A percentile compares a stretch with the other conserved stretches of the same genome.
phyloP scores from a whole-genome alignment of 1,139 yeast genomes.

The Suhomyces bribrorum region DNA sequence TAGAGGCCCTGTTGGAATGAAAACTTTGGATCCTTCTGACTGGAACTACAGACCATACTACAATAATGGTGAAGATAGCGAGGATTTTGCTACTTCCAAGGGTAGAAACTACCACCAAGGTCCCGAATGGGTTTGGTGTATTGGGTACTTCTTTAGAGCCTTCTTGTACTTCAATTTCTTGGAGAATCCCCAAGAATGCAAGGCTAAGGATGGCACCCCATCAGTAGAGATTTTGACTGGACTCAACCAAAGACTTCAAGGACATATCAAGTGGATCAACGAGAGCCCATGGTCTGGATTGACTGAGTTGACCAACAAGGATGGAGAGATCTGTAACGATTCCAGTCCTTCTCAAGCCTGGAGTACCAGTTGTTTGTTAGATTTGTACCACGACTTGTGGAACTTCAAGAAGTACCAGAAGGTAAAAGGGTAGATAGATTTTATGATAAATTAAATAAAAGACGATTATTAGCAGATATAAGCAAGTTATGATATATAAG shows the following conservation, averaged over 20 bases:
- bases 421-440: neutral
- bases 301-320: conserved; percentile 87
- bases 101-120: conserved; percentile 98
- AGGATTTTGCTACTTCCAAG: conserved; percentile 88
- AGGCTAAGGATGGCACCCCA: conserved; percentile 32
- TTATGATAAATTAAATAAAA: neutral
- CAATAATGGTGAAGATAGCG: conserved; percentile 73
- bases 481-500: too few species aligned
- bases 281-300: conserved; percentile 90
- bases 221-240: conserved; percentile 34
- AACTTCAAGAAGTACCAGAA: conserved; percentile 12
- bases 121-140: conserved; percentile 97
- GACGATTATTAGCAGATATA: neutral
- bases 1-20: conserved; percentile 90
- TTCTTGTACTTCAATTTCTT: conserved; percentile 54
- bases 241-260: conserved; percentile 57
- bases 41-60: conserved; percentile 90
- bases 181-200: conserved; percentile 23
- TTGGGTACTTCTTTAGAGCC: conserved; percentile 86
- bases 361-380: conserved; percentile 86
- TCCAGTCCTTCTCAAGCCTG: conserved; percentile 97
- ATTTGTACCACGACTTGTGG: conserved; percentile 69
- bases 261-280: conserved; percentile 68
- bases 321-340: conserved; percentile 77
- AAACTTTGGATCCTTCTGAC: conserved; percentile 90